phyloP scores from a whole-genome alignment of 169 alveolate species.

The Eimeria falciformis region DNA sequence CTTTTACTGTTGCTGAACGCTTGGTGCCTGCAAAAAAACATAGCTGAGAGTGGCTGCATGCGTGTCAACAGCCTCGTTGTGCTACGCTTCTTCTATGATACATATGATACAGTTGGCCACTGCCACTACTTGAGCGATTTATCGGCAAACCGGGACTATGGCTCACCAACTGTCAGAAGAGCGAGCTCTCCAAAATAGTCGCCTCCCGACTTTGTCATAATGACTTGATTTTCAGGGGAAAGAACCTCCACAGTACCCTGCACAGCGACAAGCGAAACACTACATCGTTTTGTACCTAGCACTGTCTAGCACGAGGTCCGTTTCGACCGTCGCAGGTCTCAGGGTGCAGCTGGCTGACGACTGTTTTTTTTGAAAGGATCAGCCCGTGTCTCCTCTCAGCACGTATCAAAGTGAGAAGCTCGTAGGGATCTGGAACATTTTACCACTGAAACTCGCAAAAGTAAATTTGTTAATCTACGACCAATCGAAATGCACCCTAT shows the following conservation, averaged over 20 bases:
- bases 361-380: too few relatives aligned
- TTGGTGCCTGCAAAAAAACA: slow-evolving; percentile 17
- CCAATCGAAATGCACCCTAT: not conserved
- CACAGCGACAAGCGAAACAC: not conserved
- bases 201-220: slow-evolving; percentile 41
- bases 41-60: not conserved
- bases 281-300: not conserved
- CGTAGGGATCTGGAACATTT: too few relatives aligned
- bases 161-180: slow-evolving; percentile 58
- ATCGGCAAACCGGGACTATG: too few relatives aligned
- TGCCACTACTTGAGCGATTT: not conserved
- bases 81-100: not conserved
- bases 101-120: too few relatives aligned
- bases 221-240: slow-evolving; percentile 5
- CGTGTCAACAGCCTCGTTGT: too few relatives aligned
- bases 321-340: too few relatives aligned
- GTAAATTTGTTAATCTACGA: not conserved
- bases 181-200: slow-evolving; percentile 65
- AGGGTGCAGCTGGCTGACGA: too few relatives aligned
- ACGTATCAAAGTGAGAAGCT: too few relatives aligned
- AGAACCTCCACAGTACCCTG: slow-evolving; percentile 69
- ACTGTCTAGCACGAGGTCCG: not conserved
- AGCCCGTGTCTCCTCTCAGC: too few relatives aligned
- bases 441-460: too few relatives aligned
- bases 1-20: slow-evolving; percentile 54